Evolutionary conservation across 495 filamentous ascomycete species (phyloP), one percentile per base, ranked within the genome.

Genomic region (Podospora australis): DNA sequence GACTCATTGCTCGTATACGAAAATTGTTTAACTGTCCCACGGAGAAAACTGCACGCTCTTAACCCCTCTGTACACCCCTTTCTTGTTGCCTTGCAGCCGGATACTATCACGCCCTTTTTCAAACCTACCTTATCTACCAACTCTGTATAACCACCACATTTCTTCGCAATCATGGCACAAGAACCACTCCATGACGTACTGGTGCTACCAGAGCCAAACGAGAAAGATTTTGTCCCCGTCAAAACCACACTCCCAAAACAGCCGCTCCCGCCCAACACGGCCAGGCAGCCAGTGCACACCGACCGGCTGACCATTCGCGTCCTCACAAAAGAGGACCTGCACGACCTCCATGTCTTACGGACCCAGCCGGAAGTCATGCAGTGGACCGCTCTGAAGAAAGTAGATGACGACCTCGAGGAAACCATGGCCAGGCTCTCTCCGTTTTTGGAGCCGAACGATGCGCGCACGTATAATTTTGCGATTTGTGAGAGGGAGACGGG

Each of bases 331-430:
- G 54, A 59, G n/a, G 72, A 78, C 47, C 39, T 70, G 4, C 50
- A 61, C 2, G 67, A 43, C 6, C 25, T 75, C 17, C 59, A 70
- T 39, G 40, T 38, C 10, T 46, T 79, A 4, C 73, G 74, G 16
- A 68, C 55, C 19, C 70, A 78, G 55, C 66, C 69, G 3, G 73
- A 77, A 55, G 71, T 77, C 29, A 77, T 79, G 74, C 49, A 41
- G 17, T 75, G 64, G 62, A 72, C 72, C 4, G 17, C n/a, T 0
- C 11, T 38, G n/a, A 69, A 68, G 5, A 42, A 40, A 11, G 53
- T 63, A 8, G 75, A 78, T 46, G 23, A 45, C 6, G 52, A 60
- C 24, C 40, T 71, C 2, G 61, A 57, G 11, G 61, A 62, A 29
- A 70, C 72, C 10, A 50, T 54, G 35, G 40, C 19, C 2, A 58